Conservation (phyloP, 2,329 filamentous ascomycete genomes). For the Cryphonectria nitschkei region DNA sequence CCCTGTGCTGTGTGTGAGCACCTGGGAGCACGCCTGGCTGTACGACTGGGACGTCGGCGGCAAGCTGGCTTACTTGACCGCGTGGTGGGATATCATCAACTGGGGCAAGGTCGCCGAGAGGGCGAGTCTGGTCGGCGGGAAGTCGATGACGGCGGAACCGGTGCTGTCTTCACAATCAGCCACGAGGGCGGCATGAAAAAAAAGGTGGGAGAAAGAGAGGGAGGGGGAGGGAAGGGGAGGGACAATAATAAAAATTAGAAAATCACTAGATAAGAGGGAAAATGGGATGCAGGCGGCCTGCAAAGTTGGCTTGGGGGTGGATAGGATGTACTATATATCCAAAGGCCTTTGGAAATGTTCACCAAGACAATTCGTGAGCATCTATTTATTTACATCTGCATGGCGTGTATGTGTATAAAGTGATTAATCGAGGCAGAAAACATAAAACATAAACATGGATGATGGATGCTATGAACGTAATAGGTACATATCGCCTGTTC, state of each 20-base stretch:
- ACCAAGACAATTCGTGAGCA: not conserved
- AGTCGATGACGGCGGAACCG: slow-evolving; percentile 16
- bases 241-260: not conserved
- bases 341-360: not conserved
- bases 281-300: not conserved
- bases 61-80: slow-evolving; percentile 75
- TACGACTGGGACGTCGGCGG: slow-evolving; percentile 76
- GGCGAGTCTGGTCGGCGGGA: slow-evolving; percentile 36
- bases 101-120: slow-evolving; percentile 72
- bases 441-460: not conserved
- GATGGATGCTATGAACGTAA: too few relatives aligned
- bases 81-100: slow-evolving; percentile 88
- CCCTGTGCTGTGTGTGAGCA: slow-evolving; percentile 88
- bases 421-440: not conserved
- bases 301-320: not conserved
- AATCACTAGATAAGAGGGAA: not conserved
- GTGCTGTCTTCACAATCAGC: not conserved
- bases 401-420: not conserved
- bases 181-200: not conserved
- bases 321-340: not conserved
- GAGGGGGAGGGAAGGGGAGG: not conserved
- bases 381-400: not conserved
- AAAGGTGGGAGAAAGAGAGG: not conserved
- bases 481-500: too few relatives aligned
- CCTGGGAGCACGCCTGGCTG: slow-evolving; percentile 94